A percentile compares a stretch with the other conserved stretches of the same genome.
phyloP scores from a whole-genome alignment of 129 eudicot genomes.

The Lonicera japonica region DNA sequence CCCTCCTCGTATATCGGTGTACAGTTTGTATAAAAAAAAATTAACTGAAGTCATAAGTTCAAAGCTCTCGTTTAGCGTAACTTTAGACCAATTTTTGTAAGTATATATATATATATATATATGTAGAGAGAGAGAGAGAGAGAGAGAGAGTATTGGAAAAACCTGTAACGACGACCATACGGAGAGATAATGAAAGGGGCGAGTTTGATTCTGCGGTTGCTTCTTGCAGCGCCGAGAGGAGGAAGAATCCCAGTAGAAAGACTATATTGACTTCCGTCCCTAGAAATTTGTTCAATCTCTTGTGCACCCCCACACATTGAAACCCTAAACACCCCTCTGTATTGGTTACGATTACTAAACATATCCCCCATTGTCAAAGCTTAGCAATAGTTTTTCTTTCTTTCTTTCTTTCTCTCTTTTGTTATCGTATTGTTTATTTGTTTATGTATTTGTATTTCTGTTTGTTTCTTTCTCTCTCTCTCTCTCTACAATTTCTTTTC shows the following conservation, averaged over 20 bases:
- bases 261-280: conserved; percentile 77
- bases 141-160: not conserved
- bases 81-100: not conserved
- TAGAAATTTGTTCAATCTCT: conserved; percentile 58
- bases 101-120: not conserved
- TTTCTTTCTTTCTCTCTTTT: no score
- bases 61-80: no score
- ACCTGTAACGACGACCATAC: conserved; percentile 70
- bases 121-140: not conserved
- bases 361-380: conserved; percentile 32
- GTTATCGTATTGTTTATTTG: no score
- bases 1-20: no score
- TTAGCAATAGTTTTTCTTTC: no score
- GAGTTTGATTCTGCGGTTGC: conserved; percentile 47
- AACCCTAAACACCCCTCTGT: conserved; percentile 27
- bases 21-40: not conserved
- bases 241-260: conserved; percentile 63
- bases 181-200: conserved; percentile 51
- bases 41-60: no score
- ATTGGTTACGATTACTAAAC: no score
- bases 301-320: conserved; percentile 47
- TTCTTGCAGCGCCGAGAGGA: conserved; percentile 75
- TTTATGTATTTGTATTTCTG: no score
- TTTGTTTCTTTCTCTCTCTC: no score
- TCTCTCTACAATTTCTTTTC: no score